Conservation (phyloP, 1,284 basidiomycete species). For the Rhodotorula sp. region DNA sequence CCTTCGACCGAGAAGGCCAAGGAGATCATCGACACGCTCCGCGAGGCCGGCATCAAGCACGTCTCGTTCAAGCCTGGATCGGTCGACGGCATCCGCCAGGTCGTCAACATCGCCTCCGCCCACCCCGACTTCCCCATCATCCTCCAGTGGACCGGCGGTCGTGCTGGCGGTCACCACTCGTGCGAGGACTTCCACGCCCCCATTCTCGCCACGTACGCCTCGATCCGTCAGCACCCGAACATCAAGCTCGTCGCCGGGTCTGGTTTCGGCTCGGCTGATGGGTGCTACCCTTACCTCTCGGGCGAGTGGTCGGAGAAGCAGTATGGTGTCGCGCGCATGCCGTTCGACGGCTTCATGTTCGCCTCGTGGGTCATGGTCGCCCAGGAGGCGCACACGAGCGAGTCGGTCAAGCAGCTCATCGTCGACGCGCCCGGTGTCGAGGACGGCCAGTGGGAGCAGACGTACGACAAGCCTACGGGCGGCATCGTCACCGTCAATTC, state of each 20-base stretch:
- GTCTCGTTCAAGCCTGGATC: slow-evolving; percentile 97
- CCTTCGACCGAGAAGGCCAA: slow-evolving; percentile 89
- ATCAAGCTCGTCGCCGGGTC: slow-evolving; percentile 92
- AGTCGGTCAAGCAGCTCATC: slow-evolving; percentile 94
- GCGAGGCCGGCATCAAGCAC: slow-evolving; percentile 75
- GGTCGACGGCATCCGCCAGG: slow-evolving; percentile 93
- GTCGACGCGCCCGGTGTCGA: slow-evolving; percentile 89
- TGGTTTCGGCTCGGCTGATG: slow-evolving; percentile 91
- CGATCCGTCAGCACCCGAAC: slow-evolving; percentile 85
- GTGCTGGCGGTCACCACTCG: slow-evolving; percentile 97
- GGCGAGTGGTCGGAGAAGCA: slow-evolving; percentile 87
- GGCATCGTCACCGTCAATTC: slow-evolving; percentile 95
- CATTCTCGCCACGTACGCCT: slow-evolving; percentile 81
- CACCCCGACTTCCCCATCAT: slow-evolving; percentile 98
- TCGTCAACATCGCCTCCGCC: slow-evolving; percentile 88
- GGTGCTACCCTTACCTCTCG: slow-evolving; percentile 94
- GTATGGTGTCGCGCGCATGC: slow-evolving; percentile 92
- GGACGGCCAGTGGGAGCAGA: slow-evolving; percentile 89
- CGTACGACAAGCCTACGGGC: slow-evolving; percentile 90
- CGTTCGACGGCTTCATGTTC: slow-evolving; percentile 95
- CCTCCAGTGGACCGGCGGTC: slow-evolving; percentile 97
- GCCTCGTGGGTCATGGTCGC: slow-evolving; percentile 97
- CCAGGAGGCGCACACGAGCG: slow-evolving; percentile 92
- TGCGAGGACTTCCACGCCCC: slow-evolving; percentile 99
- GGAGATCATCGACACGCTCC: slow-evolving; percentile 80